phyloP scores from a whole-genome alignment of 176 grass and related monocot genomes.

The Puccinellia tenuiflora region DNA sequence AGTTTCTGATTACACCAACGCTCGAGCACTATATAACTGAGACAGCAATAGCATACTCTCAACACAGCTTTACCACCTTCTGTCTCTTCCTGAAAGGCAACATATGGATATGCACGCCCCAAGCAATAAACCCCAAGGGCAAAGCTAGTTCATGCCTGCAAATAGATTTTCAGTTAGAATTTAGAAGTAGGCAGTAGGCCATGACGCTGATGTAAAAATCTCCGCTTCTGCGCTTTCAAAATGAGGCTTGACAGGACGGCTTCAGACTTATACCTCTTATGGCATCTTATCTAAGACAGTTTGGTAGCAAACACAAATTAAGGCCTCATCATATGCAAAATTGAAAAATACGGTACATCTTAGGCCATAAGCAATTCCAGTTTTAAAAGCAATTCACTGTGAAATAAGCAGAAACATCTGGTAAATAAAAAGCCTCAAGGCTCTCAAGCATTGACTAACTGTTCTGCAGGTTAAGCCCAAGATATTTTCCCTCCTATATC shows the following conservation, averaged over 20 bases:
- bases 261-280: neutral
- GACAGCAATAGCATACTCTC: neutral
- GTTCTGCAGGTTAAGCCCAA: neutral
- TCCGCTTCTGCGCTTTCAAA: neutral
- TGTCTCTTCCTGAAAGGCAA: neutral
- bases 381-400: neutral
- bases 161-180: neutral
- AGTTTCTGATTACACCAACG: no score
- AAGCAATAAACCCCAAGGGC: neutral
- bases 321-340: neutral
- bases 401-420: neutral
- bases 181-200: neutral
- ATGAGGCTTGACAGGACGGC: neutral
- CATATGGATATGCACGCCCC: neutral
- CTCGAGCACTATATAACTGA: neutral
- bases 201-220: neutral
- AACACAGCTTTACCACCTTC: neutral
- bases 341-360: neutral
- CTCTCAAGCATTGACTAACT: no score
- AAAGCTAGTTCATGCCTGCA: neutral
- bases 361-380: neutral
- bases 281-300: neutral
- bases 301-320: neutral
- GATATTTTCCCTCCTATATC: neutral
- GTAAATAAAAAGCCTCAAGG: neutral